phyloP scores from a whole-genome alignment of 768 basidiomycete species.

The Suillus tomentosus region DNA sequence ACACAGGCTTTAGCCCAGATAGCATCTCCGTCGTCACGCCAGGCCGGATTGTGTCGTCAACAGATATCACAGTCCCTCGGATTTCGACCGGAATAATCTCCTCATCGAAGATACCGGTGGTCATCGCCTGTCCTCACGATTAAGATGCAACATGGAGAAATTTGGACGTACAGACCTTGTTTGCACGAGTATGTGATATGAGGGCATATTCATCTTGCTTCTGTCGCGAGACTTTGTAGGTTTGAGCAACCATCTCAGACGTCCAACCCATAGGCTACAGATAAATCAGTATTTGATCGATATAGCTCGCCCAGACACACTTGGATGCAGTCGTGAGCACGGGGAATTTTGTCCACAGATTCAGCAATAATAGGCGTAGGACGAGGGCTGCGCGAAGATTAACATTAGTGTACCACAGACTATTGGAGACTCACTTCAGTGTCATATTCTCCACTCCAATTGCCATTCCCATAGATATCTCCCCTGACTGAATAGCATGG shows the following conservation, averaged over 20 bases:
- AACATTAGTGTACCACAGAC: slow-evolving; percentile 1
- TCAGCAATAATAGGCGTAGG: slow-evolving; percentile 71
- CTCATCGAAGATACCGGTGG: slow-evolving; percentile 72
- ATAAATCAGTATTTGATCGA: neutral
- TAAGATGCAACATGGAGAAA: slow-evolving; percentile 7
- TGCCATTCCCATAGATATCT: slow-evolving; percentile 86
- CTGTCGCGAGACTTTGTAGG: slow-evolving; percentile 74
- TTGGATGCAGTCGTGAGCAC: slow-evolving; percentile 79
- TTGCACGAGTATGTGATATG: slow-evolving; percentile 83
- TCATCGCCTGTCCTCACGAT: slow-evolving; percentile 50
- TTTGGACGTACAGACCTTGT: slow-evolving; percentile 42
- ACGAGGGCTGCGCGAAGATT: slow-evolving; percentile 52
- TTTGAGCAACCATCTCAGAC: slow-evolving; percentile 84
- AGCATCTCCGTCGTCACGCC: slow-evolving; percentile 83
- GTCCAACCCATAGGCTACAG: slow-evolving; percentile 93
- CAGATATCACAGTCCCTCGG: slow-evolving; percentile 62
- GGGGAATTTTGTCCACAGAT: slow-evolving; percentile 54
- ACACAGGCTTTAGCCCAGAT: slow-evolving; percentile 80
- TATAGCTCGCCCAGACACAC: slow-evolving; percentile 31
- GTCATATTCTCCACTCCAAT: slow-evolving; percentile 85
- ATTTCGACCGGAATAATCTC: slow-evolving; percentile 91
- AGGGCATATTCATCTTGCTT: slow-evolving; percentile 91
- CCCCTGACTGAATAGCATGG: slow-evolving; percentile 80
- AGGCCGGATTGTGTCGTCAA: slow-evolving; percentile 86
- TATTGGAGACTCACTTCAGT: slow-evolving; percentile 52